phyloP scores from a whole-genome alignment of 192 early-diverging fungal genomes.

The Entomortierella lignicola region DNA sequence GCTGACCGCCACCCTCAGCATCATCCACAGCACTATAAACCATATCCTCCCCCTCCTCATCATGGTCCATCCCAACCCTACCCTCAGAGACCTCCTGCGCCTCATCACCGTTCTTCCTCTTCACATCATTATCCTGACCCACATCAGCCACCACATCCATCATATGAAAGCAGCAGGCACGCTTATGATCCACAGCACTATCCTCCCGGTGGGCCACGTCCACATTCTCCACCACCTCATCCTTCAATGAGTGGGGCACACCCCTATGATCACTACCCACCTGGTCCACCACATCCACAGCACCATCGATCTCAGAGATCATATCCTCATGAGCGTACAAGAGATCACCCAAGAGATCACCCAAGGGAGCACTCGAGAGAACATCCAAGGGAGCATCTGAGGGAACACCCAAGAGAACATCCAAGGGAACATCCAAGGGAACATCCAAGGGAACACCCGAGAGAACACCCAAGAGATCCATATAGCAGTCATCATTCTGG shows the following conservation, averaged over 20 bases:
- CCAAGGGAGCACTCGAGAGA: not conserved
- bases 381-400: not conserved
- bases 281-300: not conserved
- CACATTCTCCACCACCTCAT: not conserved
- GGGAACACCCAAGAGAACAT: not conserved
- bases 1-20: not conserved
- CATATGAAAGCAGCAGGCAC: constrained; percentile 1
- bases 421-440: not conserved
- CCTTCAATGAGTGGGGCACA: not conserved
- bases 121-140: constrained; percentile 3
- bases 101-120: not conserved
- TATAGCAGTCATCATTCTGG: not conserved
- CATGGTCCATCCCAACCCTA: constrained; percentile 4
- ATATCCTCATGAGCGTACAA: too few species aligned
- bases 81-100: not conserved
- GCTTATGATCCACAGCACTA: not conserved
- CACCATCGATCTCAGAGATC: not conserved
- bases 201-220: not conserved
- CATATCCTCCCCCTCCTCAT: constrained; percentile 19
- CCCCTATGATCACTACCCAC: not conserved
- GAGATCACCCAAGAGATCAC: not conserved
- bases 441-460: too few species aligned
- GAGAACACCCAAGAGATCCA: not conserved
- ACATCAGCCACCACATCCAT: not conserved
- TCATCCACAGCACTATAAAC: constrained; percentile 18